Percentiles rank a stretch among this genome's conserved stretches.
Evolutionary conservation across 768 basidiomycete species (phyloP).

Genomic region (Lactarius sp.): DNA sequence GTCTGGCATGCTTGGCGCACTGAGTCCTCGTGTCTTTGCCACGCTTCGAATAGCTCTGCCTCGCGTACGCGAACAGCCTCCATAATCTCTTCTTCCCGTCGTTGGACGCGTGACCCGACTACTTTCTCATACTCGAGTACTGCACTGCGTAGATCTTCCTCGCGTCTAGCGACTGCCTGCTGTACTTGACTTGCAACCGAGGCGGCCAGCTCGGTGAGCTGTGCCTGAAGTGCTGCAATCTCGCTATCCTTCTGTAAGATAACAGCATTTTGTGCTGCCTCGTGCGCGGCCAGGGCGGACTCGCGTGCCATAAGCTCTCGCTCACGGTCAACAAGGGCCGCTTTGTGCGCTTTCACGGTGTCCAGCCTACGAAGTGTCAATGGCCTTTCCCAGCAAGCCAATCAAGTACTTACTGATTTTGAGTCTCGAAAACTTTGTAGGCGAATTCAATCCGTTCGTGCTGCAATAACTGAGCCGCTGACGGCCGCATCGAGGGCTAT

Average conservation of each 20-base stretch:
- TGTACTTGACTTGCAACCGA: slow-evolving; percentile 37
- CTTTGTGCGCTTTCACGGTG: slow-evolving; percentile 60
- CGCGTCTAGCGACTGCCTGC: slow-evolving; percentile 55
- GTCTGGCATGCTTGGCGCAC: slow-evolving; percentile 49
- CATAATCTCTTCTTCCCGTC: slow-evolving; percentile 68
- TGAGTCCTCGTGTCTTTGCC: slow-evolving; percentile 48
- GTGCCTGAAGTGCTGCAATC: slow-evolving; percentile 41
- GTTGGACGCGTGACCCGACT: slow-evolving; percentile 56
- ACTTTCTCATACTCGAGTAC: slow-evolving; percentile 68
- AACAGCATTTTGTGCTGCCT: slow-evolving; percentile 44
- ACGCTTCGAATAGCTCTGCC: slow-evolving; percentile 56
- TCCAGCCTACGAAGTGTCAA: slow-evolving; percentile 43
- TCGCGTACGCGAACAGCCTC: slow-evolving; percentile 61
- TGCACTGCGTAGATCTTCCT: slow-evolving; percentile 62
- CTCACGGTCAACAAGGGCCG: slow-evolving; percentile 51
- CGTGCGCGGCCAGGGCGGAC: slow-evolving; percentile 48
- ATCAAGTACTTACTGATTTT: slow-evolving; percentile 60
- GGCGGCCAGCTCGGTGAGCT: slow-evolving; percentile 26
- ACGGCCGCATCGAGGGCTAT: slow-evolving; percentile 84
- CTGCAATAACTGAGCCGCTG: slow-evolving; percentile 72
- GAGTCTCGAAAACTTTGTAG: slow-evolving; percentile 67
- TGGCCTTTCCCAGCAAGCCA: background rate
- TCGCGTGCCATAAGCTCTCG: slow-evolving; percentile 60
- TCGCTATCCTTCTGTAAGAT: slow-evolving; percentile 58
- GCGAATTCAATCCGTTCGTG: slow-evolving; percentile 72